Percentiles rank a stretch among this genome's conserved stretches.
These are phyloP conservation scores for Morella rubra DNA, from an alignment of 306 rosid species.

Conservation along the genomic window DNA sequence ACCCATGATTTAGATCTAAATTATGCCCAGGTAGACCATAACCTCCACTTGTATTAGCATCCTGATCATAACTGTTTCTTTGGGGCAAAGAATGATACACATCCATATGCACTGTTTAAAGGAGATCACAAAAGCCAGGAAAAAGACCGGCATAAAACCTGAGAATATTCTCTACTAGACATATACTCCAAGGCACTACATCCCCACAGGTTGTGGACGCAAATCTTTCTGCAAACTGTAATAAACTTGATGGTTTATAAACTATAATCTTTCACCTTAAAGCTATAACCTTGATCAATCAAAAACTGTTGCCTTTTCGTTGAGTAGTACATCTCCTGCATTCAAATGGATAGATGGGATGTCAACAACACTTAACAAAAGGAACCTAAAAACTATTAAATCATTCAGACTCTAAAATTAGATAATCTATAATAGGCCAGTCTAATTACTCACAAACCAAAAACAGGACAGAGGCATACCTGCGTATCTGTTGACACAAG, in stretches of 20 bases:
- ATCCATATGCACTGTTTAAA: neutral
- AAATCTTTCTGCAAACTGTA: neutral
- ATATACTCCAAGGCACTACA: neutral
- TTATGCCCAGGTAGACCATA: neutral
- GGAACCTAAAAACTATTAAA: neutral
- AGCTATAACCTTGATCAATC: slow-evolving; percentile 98
- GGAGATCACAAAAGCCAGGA: neutral
- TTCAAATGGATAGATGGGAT: slow-evolving; percentile 16
- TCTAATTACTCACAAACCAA: slow-evolving; percentile 11
- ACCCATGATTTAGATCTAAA: neutral
- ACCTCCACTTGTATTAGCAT: neutral
- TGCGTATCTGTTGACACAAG: slow-evolving; percentile 98
- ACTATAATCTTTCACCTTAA: slow-evolving; percentile 58
- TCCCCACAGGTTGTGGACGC: neutral
- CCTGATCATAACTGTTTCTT: neutral
- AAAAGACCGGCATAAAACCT: neutral
- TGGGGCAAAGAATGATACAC: neutral
- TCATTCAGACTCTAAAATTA: neutral
- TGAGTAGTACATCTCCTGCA: slow-evolving; percentile 98
- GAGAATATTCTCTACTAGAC: neutral
- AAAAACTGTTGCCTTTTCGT: slow-evolving; percentile 96
- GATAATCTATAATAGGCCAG: neutral
- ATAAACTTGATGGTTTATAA: neutral
- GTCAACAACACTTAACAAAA: neutral
- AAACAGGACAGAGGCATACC: slow-evolving; percentile 40